Evolutionary conservation across 176 grass and related monocot genomes (phyloP), one percentile per base, ranked within the genome.

Genomic region (Panicum miliaceum): DNA sequence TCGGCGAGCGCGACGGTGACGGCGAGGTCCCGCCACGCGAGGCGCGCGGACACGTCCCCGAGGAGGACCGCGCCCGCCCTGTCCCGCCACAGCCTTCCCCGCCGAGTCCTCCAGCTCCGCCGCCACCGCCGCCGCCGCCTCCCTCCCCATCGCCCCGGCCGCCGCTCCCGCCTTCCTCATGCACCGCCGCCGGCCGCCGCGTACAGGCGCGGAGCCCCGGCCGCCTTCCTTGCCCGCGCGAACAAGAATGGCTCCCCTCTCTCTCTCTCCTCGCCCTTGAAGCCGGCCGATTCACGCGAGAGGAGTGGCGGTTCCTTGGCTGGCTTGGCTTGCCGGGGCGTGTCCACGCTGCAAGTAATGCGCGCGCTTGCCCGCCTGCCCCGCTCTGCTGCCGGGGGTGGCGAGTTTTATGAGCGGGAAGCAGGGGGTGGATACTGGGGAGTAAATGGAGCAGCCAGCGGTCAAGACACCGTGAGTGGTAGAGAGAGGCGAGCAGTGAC

Each of bases 1-100:
- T 61, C 77, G 45, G 68, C 74, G 2, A 99, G 76, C 64, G 90
- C 91, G 40, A 99, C 96, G 57, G 88, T 92, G 58, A 96, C 96
- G 7, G 96, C 86, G 74, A 99, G 85, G 77, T 99, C 96, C 37
- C 89, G 86, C 96, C 96, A 99, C 37, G 96, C 94, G 29, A 99
- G 93, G 61, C 96, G 81, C 50, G 96, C 93, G 14, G 90, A 99
- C 50, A 96, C 88, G 82, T 99, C 96, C 2, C 96, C 93, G 35
- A 96, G 82, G 81, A 94, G 48, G 36, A 74, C 22, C 1, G 62
- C 76, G 57, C 58, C 94, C 18, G 66, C 54, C 90, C 78, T 75
- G 66, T 96, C 93, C 78, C 83, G 87, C 96, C 96, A 96, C 69
- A 99, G 91, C 88, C 78, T 81, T 71, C 57, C 84, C 64, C 50